Evolutionary conservation across 371 early-diverging fungal species (phyloP).

Genomic region (Mortierella sp.): DNA sequence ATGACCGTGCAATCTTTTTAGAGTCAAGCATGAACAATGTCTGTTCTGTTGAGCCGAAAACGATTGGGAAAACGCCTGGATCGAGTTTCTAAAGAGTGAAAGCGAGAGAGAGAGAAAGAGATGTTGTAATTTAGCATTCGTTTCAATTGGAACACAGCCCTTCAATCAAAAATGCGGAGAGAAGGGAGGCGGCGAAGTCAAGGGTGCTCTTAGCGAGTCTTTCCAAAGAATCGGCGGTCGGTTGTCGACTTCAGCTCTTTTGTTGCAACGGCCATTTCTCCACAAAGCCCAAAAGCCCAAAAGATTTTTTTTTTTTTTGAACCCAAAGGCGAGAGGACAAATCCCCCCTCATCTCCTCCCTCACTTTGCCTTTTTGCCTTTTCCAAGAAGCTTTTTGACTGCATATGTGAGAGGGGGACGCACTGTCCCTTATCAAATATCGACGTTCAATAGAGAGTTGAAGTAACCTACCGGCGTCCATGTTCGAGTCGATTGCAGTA

Average conservation of each 20-base stretch:
- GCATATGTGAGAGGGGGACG: background rate
- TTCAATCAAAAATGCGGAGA: background rate
- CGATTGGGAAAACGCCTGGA: constrained; percentile 4
- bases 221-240: background rate
- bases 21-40: constrained; percentile 8
- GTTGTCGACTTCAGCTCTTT: no score
- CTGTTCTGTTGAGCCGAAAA: constrained; percentile 4
- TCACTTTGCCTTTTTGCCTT: no score
- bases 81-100: no score
- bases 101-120: no score
- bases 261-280: no score
- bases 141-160: background rate
- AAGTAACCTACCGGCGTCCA: no score
- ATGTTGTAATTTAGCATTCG: background rate
- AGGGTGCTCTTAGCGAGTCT: background rate
- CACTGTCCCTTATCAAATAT: background rate
- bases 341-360: background rate
- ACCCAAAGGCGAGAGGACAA: background rate
- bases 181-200: background rate
- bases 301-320: background rate
- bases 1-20: background rate
- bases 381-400: background rate
- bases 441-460: background rate
- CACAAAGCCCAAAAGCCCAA: background rate
- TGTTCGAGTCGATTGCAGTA: no score